phyloP scores from a whole-genome alignment of 805 yeast species.

The Kluyveromyces lactis region DNA sequence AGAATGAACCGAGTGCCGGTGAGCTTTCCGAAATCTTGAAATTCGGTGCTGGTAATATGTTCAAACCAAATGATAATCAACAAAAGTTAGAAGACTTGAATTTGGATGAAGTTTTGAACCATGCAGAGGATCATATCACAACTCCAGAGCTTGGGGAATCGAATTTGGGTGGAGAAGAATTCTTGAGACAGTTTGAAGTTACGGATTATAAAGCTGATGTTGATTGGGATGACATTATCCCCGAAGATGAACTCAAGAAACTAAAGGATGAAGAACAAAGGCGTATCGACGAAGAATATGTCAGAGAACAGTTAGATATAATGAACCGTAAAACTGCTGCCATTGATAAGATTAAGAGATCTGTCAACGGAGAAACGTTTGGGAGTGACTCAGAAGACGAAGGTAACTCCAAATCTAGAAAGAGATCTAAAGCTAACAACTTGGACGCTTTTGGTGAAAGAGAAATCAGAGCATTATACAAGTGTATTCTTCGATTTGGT shows the following conservation, averaged over 20 bases:
- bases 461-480: conserved; percentile 79
- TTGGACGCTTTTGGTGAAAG: conserved; percentile 64
- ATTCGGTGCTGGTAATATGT: conserved; percentile 98
- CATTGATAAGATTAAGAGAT: conserved; percentile 44
- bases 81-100: conserved; percentile 92
- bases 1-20: conserved; percentile 69
- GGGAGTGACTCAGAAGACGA: conserved; percentile 33
- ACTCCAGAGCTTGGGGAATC: conserved; percentile 96
- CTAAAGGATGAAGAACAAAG: conserved; percentile 88
- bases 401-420: conserved; percentile 31
- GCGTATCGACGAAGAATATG: conserved; percentile 74
- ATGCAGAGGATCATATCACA: conserved; percentile 95
- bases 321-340: conserved; percentile 75
- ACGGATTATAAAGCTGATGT: conserved; percentile 98
- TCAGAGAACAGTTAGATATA: conserved; percentile 85
- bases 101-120: conserved; percentile 89
- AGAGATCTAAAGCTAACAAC: conserved; percentile 35
- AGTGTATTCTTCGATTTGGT: conserved; percentile 75
- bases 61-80: conserved; percentile 89
- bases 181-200: conserved; percentile 92
- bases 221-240: conserved; percentile 98
- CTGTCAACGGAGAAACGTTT: conserved; percentile 35
- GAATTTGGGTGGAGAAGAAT: conserved; percentile 97
- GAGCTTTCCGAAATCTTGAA: conserved; percentile 90
- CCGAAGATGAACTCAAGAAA: conserved; percentile 82